Base-by-base conservation (phyloP, 2,329 filamentous ascomycete species). In the Teratosphaeria pseudoeucalypti region DNA sequence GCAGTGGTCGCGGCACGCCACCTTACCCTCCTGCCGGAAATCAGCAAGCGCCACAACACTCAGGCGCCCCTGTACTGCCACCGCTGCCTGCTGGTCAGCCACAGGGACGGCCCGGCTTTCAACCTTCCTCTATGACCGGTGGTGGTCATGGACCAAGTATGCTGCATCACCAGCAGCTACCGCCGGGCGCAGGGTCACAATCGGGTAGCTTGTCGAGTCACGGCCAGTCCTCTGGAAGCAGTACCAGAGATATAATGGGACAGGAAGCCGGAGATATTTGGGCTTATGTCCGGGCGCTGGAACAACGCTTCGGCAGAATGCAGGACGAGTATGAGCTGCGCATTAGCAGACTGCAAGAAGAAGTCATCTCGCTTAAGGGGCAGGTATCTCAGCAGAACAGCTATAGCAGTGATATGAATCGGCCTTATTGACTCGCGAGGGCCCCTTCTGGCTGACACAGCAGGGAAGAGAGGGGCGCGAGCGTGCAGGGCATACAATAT, bases 281-380 rank as follows among this genome's bases (percentile, higher is more conserved):
- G 86, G 76, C 80, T 3, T 90, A 90, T 67, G 82, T 92, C 37
- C 85, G 89, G 59, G 81, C 79, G 19, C 77, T 92, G 56, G 88
- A 92, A 68, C 81, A 68, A 37, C 72, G 75, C 19, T 76, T 79
- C 70, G 70, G 71, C 19, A 67, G 74, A 29, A 77, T 77, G 72
- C 73, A 76, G 60, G 76, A 79, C 65, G 78, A 80, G 60, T 76
- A 79, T 63, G 76, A 77, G 58, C 66, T 75, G 56, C 74, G 75
- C 55, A 77, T 80, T 53, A 68, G 70, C 9, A 70, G 72, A 9
- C 61, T 79, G 65, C 74, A 78, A 62, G 75, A 75, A 54, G 78
- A 80, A 63, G 71, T 80, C 39, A 71, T 71, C 57, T 62, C 65
- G 54, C 64, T 73, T 3, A 71, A 68, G 60, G 65, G 65, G 11